These are phyloP conservation scores for Saraca asoca DNA, from an alignment of 331 rosid genomes.

Conservation along the genomic window DNA sequence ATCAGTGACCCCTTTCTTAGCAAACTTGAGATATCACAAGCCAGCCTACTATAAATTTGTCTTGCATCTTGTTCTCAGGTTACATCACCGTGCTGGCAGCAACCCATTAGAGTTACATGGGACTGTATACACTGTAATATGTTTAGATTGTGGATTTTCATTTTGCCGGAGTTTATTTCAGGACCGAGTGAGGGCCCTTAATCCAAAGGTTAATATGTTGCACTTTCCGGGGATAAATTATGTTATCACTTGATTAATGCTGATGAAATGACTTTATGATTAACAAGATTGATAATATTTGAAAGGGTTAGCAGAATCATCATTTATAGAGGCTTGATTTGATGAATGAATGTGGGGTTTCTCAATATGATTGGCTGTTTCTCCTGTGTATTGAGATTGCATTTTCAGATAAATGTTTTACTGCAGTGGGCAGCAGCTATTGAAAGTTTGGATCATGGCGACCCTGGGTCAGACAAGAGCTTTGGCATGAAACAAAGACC, in stretches of 20 bases:
- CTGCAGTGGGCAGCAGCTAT: slow-evolving; percentile 94
- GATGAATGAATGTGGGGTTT: slow-evolving; percentile 17
- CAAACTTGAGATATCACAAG: slow-evolving; percentile 27
- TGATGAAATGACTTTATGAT: slow-evolving; percentile 10
- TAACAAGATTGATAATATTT: slow-evolving; percentile 1
- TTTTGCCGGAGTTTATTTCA: slow-evolving; percentile 68
- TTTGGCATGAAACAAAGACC: slow-evolving; percentile 99
- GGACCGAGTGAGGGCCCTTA: slow-evolving; percentile 78
- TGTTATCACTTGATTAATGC: slow-evolving; percentile 11
- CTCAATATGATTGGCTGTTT: neutral
- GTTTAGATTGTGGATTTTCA: slow-evolving; percentile 77
- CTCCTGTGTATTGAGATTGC: slow-evolving; percentile 6
- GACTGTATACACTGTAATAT: slow-evolving; percentile 78
- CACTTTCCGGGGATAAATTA: neutral
- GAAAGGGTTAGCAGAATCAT: slow-evolving; percentile 6
- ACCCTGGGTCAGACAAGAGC: slow-evolving; percentile 79
- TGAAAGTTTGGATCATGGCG: slow-evolving; percentile 66
- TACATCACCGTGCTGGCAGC: slow-evolving; percentile 97
- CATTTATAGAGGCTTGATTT: slow-evolving; percentile 9
- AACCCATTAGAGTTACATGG: slow-evolving; percentile 93
- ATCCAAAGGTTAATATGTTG: slow-evolving; percentile 69
- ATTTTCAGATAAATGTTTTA: slow-evolving; percentile 27
- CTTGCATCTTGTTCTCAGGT: slow-evolving; percentile 50
- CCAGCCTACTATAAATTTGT: slow-evolving; percentile 35
- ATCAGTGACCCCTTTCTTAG: slow-evolving; percentile 16